Evolutionary conservation across 371 early-diverging fungal species (phyloP), one percentile per base, ranked within the genome.

Genomic region (Cladochytrium tenue): DNA sequence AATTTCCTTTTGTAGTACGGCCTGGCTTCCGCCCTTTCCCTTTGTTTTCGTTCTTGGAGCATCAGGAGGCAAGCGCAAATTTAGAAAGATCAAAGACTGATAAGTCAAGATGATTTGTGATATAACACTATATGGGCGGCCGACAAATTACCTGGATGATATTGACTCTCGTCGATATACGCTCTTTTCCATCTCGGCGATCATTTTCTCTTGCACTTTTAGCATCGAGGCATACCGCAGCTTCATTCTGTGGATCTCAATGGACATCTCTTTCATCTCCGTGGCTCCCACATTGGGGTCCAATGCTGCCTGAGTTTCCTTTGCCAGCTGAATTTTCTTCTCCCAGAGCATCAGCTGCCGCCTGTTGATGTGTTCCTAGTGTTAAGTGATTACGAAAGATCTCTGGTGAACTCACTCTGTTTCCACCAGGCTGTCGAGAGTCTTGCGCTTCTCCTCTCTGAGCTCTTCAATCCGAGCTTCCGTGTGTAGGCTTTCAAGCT

Each of bases 281-380:
- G 78, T 78, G 0, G 86, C 81, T 31, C 86, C 86, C 53, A 83
- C 65, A 60, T 82, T 81, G 30, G 86, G 86, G 56, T 85, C 86
- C 36, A 85, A 72, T 3, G 86, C 86, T 1, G 80, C 78, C 55
- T 82, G 81, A 4, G 86, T 85, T 75, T 85, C 86, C 63, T 83
- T 84, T 20, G 86, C 83, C 30, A 85, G 72, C 67, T 84, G 86
- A 58, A 84, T 85, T 63, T 85, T 85, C 68, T 85, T 85, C 62
- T 85, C 82, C 86, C 86, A 85, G n/a, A 85, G 76, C 81, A 85
- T 77, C 57, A 84, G 75, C 57, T 85, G 86, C 1, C 82, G 84
- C 64, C 85, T 83, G 7, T 43, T 20, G 20, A 43, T 25, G 27
- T 43, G 25, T n/a, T 28, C 20, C 4, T 23, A 53, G 62, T 32